Percentiles rank a stretch among this genome's conserved stretches.
Evolutionary conservation across 2,329 filamentous ascomycete species (phyloP).

Genomic region (Penicillium sp.): DNA sequence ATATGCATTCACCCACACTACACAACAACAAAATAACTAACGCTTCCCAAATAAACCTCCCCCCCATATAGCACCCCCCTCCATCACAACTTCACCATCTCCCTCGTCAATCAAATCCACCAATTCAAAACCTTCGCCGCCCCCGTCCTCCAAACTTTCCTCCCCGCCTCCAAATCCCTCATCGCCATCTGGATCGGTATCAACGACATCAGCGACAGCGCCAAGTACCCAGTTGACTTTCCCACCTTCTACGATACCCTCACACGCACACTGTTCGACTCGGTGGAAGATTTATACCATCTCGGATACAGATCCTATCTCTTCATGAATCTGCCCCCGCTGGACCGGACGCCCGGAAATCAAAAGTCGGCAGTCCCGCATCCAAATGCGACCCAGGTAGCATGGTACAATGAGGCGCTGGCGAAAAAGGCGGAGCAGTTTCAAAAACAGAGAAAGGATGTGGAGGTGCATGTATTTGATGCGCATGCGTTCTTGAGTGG

Average conservation of each 20-base stretch:
- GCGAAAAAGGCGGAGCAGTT: constrained; percentile 32
- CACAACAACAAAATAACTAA: no score
- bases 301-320: constrained; percentile 45
- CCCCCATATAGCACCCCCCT: constrained; percentile 37
- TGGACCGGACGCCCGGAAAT: constrained; percentile 43
- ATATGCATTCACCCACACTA: no score
- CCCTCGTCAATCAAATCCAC: constrained; percentile 46
- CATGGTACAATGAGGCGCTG: constrained; percentile 41
- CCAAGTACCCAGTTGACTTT: constrained; percentile 41
- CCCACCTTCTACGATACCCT: constrained; percentile 42
- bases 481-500: constrained; percentile 38
- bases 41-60: no score
- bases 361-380: constrained; percentile 27
- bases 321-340: constrained; percentile 48
- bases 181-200: constrained; percentile 52
- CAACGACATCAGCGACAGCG: constrained; percentile 52
- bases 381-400: constrained; percentile 45
- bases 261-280: constrained; percentile 37
- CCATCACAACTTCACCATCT: constrained; percentile 48
- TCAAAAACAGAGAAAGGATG: constrained; percentile 23
- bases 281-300: constrained; percentile 37
- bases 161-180: constrained; percentile 36
- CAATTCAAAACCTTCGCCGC: constrained; percentile 46
- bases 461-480: constrained; percentile 42
- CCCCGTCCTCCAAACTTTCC: constrained; percentile 31